Evolutionary conservation across 2,329 filamentous ascomycete genomes (phyloP).

Genomic region (Penicillium crustosum): DNA sequence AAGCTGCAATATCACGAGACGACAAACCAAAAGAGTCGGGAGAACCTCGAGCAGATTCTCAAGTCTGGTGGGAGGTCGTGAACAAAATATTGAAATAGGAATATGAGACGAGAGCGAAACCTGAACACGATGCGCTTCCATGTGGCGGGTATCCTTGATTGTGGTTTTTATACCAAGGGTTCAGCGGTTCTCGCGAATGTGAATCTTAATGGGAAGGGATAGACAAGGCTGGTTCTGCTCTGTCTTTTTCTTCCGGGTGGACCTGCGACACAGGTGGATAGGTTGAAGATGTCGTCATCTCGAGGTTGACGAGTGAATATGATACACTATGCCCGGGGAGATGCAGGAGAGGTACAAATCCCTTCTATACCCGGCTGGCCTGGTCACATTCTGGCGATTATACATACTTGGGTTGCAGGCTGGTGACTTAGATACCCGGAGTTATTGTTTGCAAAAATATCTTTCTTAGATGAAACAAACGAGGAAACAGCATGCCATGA

Average conservation of each 20-base stretch:
- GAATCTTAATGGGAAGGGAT: background rate
- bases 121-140: background rate
- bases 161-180: background rate
- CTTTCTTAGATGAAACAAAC: background rate
- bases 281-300: background rate
- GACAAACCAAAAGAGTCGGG: constrained; percentile 89
- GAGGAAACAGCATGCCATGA: background rate
- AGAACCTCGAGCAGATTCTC: constrained; percentile 88
- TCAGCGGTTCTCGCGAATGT: background rate
- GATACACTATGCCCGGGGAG: background rate
- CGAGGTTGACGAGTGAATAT: background rate
- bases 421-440: constrained; percentile 22
- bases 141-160: background rate
- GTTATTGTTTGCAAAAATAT: constrained; percentile 7
- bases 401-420: constrained; percentile 1
- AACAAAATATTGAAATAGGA: background rate
- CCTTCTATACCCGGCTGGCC: constrained; percentile 5
- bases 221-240: background rate
- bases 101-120: background rate
- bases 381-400: constrained; percentile 1
- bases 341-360: background rate
- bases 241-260: background rate
- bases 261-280: background rate
- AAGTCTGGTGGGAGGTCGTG: constrained; percentile 51
- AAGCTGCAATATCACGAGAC: constrained; percentile 91